phyloP scores from a whole-genome alignment of 305 asterid genomes.

The Coffea humblotiana region DNA sequence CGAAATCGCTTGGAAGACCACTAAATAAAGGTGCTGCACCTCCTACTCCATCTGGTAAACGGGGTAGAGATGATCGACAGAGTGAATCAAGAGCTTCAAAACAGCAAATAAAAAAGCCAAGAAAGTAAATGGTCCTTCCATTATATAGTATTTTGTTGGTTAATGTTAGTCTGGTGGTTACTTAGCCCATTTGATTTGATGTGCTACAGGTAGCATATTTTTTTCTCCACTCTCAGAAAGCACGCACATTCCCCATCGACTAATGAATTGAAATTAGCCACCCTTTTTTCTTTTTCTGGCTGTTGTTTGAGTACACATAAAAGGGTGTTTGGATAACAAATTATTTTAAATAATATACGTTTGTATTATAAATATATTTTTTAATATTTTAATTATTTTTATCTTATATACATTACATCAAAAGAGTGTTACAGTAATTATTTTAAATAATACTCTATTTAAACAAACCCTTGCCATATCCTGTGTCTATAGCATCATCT shows the following conservation, averaged over 20 bases:
- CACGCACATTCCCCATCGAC: not conserved
- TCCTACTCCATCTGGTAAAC: conserved; percentile 38
- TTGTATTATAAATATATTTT: too few species aligned
- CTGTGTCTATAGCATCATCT: not conserved
- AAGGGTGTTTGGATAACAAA: too few species aligned
- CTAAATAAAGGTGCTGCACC: conserved; percentile 1
- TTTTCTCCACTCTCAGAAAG: not conserved
- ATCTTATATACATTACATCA: too few species aligned
- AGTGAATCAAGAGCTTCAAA: conserved; percentile 38
- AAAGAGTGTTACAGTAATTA: too few species aligned
- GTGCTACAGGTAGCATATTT: not conserved
- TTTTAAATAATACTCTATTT: too few species aligned
- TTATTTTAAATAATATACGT: too few species aligned
- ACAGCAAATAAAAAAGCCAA: conserved; percentile 61
- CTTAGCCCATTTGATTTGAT: not conserved
- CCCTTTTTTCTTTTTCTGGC: not conserved
- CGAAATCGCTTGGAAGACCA: conserved; percentile 6
- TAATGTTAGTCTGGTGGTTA: not conserved
- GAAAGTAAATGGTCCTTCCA: conserved; percentile 40
- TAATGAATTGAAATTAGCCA: not conserved
- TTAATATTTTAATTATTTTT: too few species aligned
- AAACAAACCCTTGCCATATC: too few species aligned
- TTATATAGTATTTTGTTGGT: not conserved
- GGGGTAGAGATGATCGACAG: conserved; percentile 47
- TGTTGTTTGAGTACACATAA: not conserved